Conservation (phyloP, 345 rosid genomes). For the Lumnitzera littorea region DNA sequence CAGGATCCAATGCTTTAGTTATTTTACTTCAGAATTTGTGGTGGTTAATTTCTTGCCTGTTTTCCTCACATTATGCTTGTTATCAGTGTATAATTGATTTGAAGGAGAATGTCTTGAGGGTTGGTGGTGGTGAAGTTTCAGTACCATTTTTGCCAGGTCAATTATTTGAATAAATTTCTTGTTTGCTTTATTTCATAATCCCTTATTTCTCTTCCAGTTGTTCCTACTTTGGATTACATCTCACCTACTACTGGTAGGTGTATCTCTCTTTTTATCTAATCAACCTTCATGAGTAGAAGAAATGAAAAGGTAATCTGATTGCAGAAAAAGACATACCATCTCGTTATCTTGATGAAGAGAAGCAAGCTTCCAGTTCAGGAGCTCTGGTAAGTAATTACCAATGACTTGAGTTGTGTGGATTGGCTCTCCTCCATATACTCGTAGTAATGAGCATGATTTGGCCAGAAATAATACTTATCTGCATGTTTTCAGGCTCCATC, state of each 20-base stretch:
- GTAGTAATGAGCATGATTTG: background rate
- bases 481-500: constrained; percentile 31
- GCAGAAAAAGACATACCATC: constrained; percentile 91
- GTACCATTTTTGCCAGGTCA: constrained; percentile 96
- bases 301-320: constrained; percentile 10
- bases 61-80: background rate
- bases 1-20: background rate
- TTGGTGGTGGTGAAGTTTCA: constrained; percentile 94
- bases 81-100: constrained; percentile 86
- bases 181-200: background rate
- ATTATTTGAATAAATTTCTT: background rate
- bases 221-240: background rate
- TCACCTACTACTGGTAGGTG: background rate
- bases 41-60: background rate
- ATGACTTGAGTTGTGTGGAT: background rate
- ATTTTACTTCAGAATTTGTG: background rate
- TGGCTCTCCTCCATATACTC: too few relatives aligned
- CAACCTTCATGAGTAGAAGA: background rate
- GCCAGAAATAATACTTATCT: background rate
- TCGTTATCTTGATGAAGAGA: constrained; percentile 75
- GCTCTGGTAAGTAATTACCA: constrained; percentile 36
- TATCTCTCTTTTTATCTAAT: too few relatives aligned
- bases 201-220: background rate
- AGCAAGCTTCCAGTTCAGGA: constrained; percentile 75
- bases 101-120: constrained; percentile 80